phyloP scores from a whole-genome alignment of 2,329 filamentous ascomycete genomes.

The Talaromyces funiculosus region DNA sequence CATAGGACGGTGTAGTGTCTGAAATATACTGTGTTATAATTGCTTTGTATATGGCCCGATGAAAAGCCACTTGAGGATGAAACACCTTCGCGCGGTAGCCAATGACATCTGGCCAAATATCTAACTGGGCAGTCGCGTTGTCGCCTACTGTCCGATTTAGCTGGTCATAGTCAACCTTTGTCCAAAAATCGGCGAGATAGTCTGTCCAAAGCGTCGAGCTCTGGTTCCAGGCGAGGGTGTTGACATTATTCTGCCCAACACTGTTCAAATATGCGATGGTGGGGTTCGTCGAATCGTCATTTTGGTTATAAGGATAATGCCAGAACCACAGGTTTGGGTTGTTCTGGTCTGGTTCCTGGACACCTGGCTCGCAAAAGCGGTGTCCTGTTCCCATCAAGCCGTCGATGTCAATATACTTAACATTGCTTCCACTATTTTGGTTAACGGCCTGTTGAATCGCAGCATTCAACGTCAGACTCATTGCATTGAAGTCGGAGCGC shows the following conservation, averaged over 20 bases:
- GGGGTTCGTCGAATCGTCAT: background rate
- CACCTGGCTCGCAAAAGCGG: constrained; percentile 1
- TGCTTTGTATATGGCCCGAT: background rate
- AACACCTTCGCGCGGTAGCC: constrained; percentile 2
- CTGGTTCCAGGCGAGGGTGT: constrained; percentile 1
- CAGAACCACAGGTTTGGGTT: constrained; percentile 1
- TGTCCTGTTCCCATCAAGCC: background rate
- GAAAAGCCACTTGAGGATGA: constrained; percentile 2
- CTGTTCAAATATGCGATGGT: constrained; percentile 1
- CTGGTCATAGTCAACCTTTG: constrained; percentile 4
- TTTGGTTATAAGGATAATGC: constrained; percentile 4
- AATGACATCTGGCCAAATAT: constrained; percentile 1
- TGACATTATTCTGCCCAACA: background rate
- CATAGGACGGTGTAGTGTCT: background rate
- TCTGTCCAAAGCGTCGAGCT: background rate
- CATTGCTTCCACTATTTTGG: background rate
- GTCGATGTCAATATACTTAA: constrained; percentile 3
- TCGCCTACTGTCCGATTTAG: background rate
- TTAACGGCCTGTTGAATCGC: constrained; percentile 4
- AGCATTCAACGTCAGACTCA: background rate
- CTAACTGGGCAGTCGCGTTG: background rate
- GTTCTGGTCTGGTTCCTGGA: constrained; percentile 4
- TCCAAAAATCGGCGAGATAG: background rate
- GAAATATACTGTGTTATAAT: background rate
- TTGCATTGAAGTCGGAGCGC: background rate